A percentile compares a stretch with the other conserved stretches of the same genome.
These are phyloP conservation scores for Collariella sp. DNA, from an alignment of 495 filamentous ascomycete genomes.

Conservation along the genomic window DNA sequence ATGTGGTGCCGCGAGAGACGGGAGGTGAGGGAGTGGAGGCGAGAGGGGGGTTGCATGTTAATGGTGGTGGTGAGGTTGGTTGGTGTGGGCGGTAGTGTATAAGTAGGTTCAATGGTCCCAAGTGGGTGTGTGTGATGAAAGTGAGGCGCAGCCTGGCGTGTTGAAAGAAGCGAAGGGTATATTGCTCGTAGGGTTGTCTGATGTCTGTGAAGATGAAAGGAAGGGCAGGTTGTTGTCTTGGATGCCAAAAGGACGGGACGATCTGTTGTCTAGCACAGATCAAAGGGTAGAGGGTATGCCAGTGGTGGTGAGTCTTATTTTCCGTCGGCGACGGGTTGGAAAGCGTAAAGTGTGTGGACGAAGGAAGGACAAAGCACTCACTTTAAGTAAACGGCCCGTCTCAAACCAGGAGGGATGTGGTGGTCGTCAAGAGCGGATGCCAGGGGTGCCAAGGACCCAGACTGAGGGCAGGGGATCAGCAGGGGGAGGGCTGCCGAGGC, in stretches of 20 bases:
- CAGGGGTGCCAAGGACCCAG: neutral
- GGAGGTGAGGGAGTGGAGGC: constrained; percentile 44
- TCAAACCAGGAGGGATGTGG: neutral
- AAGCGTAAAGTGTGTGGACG: constrained; percentile 1
- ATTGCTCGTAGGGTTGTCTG: constrained; percentile 11
- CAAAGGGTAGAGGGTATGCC: constrained; percentile 11
- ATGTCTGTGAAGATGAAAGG: constrained; percentile 19
- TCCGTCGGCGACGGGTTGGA: constrained; percentile 12
- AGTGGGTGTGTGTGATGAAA: neutral
- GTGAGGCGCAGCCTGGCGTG: constrained; percentile 30
- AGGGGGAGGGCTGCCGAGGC: neutral
- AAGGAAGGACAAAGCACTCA: constrained; percentile 1
- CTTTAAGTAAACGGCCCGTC: constrained; percentile 6
- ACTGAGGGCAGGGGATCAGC: constrained; percentile 6
- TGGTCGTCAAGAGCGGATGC: constrained; percentile 2
- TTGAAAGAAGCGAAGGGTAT: constrained; percentile 14
- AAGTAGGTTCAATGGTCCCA: neutral
- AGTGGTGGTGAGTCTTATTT: constrained; percentile 3
- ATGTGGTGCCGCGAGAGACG: constrained; percentile 39
- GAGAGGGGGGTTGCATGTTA: constrained; percentile 38
- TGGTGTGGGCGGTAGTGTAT: neutral
- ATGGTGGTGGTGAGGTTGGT: constrained; percentile 1
- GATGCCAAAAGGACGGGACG: constrained; percentile 31
- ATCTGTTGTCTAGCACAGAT: constrained; percentile 26
- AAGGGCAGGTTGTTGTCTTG: constrained; percentile 1